Evolutionary conservation across 2,329 filamentous ascomycete species (phyloP).

Genomic region (Fusarium neocosmosporiellum): DNA sequence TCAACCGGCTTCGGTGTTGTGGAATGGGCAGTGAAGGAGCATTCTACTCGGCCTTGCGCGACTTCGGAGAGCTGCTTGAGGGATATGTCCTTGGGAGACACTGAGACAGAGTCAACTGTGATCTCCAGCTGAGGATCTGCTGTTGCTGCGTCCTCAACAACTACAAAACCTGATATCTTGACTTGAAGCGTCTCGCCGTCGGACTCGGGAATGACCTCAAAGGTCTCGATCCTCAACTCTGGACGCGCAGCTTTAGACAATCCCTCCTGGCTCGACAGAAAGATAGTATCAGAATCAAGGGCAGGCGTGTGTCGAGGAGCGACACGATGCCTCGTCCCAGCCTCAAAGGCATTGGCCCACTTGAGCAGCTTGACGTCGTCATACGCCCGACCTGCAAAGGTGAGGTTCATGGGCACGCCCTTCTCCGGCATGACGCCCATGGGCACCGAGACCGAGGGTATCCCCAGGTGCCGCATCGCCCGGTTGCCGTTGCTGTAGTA

Average conservation of each 20-base stretch:
- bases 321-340: background rate
- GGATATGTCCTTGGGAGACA: background rate
- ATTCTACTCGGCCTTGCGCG: background rate
- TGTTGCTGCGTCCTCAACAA: background rate
- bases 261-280: background rate
- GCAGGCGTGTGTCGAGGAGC: constrained; percentile 22
- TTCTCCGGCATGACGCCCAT: constrained; percentile 62
- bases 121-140: background rate
- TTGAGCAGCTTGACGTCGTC: constrained; percentile 51
- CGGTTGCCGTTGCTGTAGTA: constrained; percentile 66
- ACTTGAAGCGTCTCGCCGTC: background rate
- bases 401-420: constrained; percentile 63
- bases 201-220: background rate
- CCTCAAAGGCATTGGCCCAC: constrained; percentile 38
- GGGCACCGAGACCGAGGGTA: constrained; percentile 64
- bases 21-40: background rate
- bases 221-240: background rate
- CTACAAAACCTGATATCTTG: background rate
- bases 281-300: background rate
- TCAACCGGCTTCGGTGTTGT: background rate
- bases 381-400: constrained; percentile 62
- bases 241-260: background rate
- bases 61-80: background rate
- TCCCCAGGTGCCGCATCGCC: constrained; percentile 63
- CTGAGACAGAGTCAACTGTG: background rate